Conservation (phyloP, 1,284 basidiomycete genomes). For the Ganoderma multipileum region DNA sequence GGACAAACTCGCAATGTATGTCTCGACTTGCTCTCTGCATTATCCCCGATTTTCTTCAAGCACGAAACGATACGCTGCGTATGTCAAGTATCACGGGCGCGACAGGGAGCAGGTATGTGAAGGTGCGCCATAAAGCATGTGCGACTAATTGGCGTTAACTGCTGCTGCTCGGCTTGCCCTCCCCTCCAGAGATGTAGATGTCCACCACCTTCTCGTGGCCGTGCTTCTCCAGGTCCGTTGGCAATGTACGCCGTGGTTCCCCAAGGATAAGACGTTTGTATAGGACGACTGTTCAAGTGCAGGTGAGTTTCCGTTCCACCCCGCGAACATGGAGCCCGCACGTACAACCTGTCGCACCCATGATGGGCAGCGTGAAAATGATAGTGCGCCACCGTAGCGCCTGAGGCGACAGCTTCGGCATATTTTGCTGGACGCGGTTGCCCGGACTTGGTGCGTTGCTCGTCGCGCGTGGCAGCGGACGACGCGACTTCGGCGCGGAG, state of each 20-base stretch:
- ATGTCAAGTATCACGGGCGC: neutral
- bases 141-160: neutral
- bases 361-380: conserved; percentile 66
- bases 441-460: conserved; percentile 13
- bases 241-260: conserved; percentile 54
- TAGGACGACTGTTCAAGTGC: conserved; percentile 55
- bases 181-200: conserved; percentile 19
- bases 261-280: conserved; percentile 71
- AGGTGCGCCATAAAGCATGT: neutral
- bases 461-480: conserved; percentile 12
- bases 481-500: conserved; percentile 18
- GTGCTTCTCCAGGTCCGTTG: conserved; percentile 25
- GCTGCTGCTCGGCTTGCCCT: neutral
- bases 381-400: conserved; percentile 63
- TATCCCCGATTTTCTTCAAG: too few species aligned
- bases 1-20: conserved; percentile 27
- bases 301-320: conserved; percentile 10
- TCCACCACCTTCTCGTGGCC: conserved; percentile 33
- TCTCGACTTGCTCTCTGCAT: conserved; percentile 16
- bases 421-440: conserved; percentile 12
- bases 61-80: neutral
- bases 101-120: neutral
- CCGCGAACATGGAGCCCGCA: conserved; percentile 22
- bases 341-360: conserved; percentile 63
- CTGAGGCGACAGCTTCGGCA: conserved; percentile 45